Conservation (phyloP, 768 basidiomycete species). For the Trametes villosa region DNA sequence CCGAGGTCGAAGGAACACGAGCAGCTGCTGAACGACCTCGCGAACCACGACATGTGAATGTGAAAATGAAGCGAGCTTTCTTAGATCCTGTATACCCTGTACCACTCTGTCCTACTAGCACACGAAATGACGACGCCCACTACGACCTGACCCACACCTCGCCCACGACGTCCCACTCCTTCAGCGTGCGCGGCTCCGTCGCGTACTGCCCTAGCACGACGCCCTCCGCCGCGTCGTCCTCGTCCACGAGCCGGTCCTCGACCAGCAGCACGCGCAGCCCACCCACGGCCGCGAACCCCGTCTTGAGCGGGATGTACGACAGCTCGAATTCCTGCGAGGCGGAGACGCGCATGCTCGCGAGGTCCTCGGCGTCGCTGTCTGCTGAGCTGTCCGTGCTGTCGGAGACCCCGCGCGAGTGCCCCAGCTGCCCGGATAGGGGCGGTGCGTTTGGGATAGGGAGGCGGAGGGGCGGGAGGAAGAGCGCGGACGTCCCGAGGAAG, state of each 20-base stretch:
- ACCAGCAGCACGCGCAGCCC: conserved; percentile 73
- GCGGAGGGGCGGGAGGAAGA: conserved; percentile 33
- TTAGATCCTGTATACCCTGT: not conserved
- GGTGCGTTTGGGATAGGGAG: conserved; percentile 15
- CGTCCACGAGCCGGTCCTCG: conserved; percentile 54
- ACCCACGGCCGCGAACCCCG: conserved; percentile 67
- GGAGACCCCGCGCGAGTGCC: conserved; percentile 22
- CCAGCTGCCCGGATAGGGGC: not conserved
- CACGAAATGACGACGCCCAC: not conserved
- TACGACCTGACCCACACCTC: conserved; percentile 67
- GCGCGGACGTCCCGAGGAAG: conserved; percentile 35
- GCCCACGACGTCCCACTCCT: conserved; percentile 72
- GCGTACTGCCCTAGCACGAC: conserved; percentile 28
- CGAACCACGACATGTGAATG: not conserved
- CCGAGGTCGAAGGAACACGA: conserved; percentile 28
- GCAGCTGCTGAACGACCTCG: conserved; percentile 12
- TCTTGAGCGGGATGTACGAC: conserved; percentile 58
- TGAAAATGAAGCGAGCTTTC: not conserved
- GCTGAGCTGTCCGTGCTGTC: conserved; percentile 30
- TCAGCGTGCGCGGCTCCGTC: conserved; percentile 53
- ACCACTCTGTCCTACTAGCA: not conserved
- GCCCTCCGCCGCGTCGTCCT: conserved; percentile 29
- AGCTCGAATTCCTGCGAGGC: conserved; percentile 64
- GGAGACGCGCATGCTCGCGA: conserved; percentile 35
- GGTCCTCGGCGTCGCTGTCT: conserved; percentile 25